Evolutionary conservation across 208 protist species (phyloP).

Genomic region (Leishmania major): DNA sequence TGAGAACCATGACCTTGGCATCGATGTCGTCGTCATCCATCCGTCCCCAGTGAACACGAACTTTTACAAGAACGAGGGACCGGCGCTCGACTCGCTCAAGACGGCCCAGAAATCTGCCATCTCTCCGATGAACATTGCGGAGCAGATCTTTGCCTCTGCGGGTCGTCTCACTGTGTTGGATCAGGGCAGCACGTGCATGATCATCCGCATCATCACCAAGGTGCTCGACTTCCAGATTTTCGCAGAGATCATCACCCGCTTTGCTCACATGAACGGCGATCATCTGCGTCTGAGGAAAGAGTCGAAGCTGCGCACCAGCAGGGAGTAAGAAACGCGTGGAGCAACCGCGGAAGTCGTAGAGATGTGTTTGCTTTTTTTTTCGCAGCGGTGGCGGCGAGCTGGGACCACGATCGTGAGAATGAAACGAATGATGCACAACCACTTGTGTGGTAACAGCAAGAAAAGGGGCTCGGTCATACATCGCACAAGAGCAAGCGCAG

Average conservation of each 20-base stretch:
- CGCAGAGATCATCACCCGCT: slow-evolving; percentile 79
- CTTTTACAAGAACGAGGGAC: slow-evolving; percentile 90
- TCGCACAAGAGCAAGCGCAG: neutral
- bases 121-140: slow-evolving; percentile 79
- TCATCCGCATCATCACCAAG: slow-evolving; percentile 82
- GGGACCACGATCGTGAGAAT: too few species aligned
- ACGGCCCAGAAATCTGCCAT: slow-evolving; percentile 69
- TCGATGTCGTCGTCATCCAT: slow-evolving; percentile 89
- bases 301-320: slow-evolving; percentile 54
- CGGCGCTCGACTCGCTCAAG: slow-evolving; percentile 72
- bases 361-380: neutral
- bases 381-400: neutral
- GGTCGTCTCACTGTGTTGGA: slow-evolving; percentile 87
- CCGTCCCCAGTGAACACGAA: slow-evolving; percentile 90
- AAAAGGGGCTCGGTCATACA: neutral
- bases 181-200: slow-evolving; percentile 70
- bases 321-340: slow-evolving; percentile 9
- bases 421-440: neutral
- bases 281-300: slow-evolving; percentile 53
- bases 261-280: slow-evolving; percentile 74
- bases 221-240: slow-evolving; percentile 87
- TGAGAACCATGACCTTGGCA: slow-evolving; percentile 81
- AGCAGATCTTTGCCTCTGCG: slow-evolving; percentile 83
- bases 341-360: slow-evolving; percentile 15
- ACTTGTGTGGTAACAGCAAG: neutral